A percentile compares a stretch with the other conserved stretches of the same genome.
Evolutionary conservation across 2,329 filamentous ascomycete species (phyloP).

Genomic region (Ceratocystis alfenasii): DNA sequence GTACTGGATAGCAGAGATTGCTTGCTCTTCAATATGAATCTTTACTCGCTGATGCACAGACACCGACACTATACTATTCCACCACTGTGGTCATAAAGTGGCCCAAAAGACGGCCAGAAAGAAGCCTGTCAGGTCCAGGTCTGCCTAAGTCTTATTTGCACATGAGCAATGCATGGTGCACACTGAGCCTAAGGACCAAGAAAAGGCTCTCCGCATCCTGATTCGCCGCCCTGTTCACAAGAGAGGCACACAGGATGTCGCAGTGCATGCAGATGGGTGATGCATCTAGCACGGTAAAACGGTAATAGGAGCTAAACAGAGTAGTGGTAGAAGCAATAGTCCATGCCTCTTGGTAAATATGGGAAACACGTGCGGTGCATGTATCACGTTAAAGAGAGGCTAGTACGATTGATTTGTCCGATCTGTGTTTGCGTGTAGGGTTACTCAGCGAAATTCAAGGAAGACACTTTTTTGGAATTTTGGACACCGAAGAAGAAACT

Average conservation of each 20-base stretch:
- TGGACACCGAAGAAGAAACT: no score
- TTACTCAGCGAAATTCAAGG: no score
- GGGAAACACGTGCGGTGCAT: not conserved
- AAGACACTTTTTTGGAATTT: no score
- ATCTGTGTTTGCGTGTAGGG: not conserved
- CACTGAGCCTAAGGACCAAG: not conserved
- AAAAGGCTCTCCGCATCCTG: not conserved
- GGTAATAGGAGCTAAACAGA: not conserved
- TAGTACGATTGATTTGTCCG: not conserved
- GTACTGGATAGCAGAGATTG: not conserved
- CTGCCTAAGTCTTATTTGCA: not conserved
- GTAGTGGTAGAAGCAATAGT: no score
- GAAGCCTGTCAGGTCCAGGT: not conserved
- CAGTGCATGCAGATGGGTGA: not conserved
- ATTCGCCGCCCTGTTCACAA: slow-evolving; percentile 6
- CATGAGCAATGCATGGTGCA: not conserved
- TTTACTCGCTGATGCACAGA: not conserved
- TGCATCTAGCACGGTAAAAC: not conserved
- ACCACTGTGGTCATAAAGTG: not conserved
- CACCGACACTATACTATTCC: not conserved
- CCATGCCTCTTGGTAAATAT: no score
- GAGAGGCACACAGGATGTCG: not conserved
- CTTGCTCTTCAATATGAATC: not conserved
- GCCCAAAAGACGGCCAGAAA: not conserved
- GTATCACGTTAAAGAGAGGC: not conserved